Conservation (phyloP, 2,329 filamentous ascomycete species). For the Mollisiaceae sp. region DNA sequence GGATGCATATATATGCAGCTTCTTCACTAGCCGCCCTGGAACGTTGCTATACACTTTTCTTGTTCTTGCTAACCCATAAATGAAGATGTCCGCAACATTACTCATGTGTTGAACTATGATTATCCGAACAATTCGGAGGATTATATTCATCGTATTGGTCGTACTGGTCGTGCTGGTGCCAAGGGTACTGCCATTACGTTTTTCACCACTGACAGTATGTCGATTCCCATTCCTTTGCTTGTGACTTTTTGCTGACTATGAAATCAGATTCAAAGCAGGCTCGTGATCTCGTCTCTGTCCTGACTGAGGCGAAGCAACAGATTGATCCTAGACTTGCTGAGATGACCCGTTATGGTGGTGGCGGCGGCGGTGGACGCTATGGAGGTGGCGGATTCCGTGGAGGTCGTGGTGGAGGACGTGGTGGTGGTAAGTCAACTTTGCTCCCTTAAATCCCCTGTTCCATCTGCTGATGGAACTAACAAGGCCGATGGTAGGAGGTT, state of each 20-base stretch:
- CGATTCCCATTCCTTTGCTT: constrained; percentile 17
- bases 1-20: constrained; percentile 45
- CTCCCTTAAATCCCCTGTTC: constrained; percentile 36
- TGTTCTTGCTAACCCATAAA: constrained; percentile 79
- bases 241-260: constrained; percentile 32
- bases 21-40: constrained; percentile 55
- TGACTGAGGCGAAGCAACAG: constrained; percentile 96
- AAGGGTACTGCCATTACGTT: constrained; percentile 97
- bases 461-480: constrained; percentile 45
- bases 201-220: constrained; percentile 99
- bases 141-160: constrained; percentile 95
- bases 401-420: constrained; percentile 67
- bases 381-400: constrained; percentile 44
- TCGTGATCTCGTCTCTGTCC: constrained; percentile 91
- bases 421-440: constrained; percentile 47
- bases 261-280: constrained; percentile 84
- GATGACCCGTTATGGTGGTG: constrained; percentile 87
- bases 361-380: constrained; percentile 49
- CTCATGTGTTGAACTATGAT: constrained; percentile 99
- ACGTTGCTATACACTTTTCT: constrained; percentile 64
- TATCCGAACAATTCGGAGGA: constrained; percentile 99
- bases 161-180: constrained; percentile 93
- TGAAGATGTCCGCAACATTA: constrained; percentile 99
- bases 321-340: constrained; percentile 94
- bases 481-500: constrained; percentile 51